Evolutionary conservation across 495 filamentous ascomycete genomes (phyloP).

Genomic region (Penicillium nucicola): DNA sequence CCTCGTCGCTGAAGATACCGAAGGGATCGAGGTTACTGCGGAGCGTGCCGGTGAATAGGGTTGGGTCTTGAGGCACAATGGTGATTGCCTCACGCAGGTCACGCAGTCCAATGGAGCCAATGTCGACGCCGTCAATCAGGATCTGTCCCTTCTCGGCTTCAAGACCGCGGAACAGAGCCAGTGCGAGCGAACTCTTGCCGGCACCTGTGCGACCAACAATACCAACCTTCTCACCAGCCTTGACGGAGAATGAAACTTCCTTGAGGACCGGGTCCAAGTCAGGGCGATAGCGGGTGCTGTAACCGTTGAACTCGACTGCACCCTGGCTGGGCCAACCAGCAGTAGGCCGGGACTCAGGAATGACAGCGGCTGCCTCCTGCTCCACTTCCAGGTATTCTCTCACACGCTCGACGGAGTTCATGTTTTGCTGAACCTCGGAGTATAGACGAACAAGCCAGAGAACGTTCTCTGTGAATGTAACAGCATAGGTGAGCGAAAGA

Average conservation of each 20-base stretch:
- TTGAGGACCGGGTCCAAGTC: slow-evolving; percentile 86
- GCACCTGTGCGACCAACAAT: slow-evolving; percentile 97
- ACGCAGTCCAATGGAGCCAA: slow-evolving; percentile 81
- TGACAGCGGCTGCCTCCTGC: slow-evolving; percentile 79
- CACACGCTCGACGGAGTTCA: slow-evolving; percentile 99
- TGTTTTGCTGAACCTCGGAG: slow-evolving; percentile 94
- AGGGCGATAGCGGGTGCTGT: slow-evolving; percentile 82
- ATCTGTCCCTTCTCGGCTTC: slow-evolving; percentile 92
- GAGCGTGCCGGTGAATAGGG: slow-evolving; percentile 93
- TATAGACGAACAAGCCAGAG: slow-evolving; percentile 97
- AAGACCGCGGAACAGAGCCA: slow-evolving; percentile 95
- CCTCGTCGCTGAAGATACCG: slow-evolving; percentile 81
- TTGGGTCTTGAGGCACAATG: slow-evolving; percentile 98
- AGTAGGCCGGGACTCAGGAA: slow-evolving; percentile 73
- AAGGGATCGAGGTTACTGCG: slow-evolving; percentile 96
- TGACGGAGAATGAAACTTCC: slow-evolving; percentile 80
- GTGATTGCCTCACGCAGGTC: slow-evolving; percentile 93
- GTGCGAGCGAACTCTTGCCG: slow-evolving; percentile 91
- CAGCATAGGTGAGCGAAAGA: slow-evolving; percentile 94
- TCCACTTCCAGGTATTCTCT: slow-evolving; percentile 97
- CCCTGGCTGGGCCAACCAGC: slow-evolving; percentile 83
- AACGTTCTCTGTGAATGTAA: slow-evolving; percentile 96
- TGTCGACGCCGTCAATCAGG: slow-evolving; percentile 84
- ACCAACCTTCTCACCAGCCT: slow-evolving; percentile 87
- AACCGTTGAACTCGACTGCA: slow-evolving; percentile 79